Evolutionary conservation across 805 yeast species (phyloP), one percentile per base, ranked within the genome.

Genomic region (Saccharomycopsis olivae): DNA sequence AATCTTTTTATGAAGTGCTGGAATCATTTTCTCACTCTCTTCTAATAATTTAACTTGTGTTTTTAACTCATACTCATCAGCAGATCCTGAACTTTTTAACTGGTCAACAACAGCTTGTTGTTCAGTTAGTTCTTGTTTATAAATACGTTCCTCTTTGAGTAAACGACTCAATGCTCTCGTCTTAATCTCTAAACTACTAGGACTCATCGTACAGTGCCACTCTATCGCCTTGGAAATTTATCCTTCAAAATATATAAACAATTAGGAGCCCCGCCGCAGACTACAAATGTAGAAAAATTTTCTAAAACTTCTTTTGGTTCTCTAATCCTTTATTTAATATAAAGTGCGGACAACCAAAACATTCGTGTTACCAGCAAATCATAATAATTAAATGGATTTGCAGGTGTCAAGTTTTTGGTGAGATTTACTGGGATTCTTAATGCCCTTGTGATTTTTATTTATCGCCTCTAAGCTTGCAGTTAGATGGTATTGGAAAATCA

Each of bases 61-160:
- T 58, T 76, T 79, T 49, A 80, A 55, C 41, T 79, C 87, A 52
- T 79, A 81, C 40, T 71, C 74, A 50, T 79, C 87, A 3, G 67
- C 71, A 18, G 64, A 57, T 8, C 49, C 36, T 16, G 58, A 59
- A 5, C 59, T 50, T 49, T 65, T 68, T 62, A 78, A 58, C 34
- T 58, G 54, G 15, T 61, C 66, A n/a, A 80, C 67, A 41, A 58
- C 60, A 6, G 56, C 55, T 33, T 66, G 60, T 46, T 78, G 81
- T 35, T 75, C 78, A 13, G 55, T 55, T 28, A 71, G 63, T 51
- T 84, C 94, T 40, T 67, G 62, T 19, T 66, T 61, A 54, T 84
- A 85, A 25, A 73, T 62, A 10, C 53, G 53, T 46, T 76, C 76
- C 54, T 86, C 95, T 49, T 81, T 81, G 29, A 77, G 51, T 13